Evolutionary conservation across 345 rosid species (phyloP), one percentile per base, ranked within the genome.

Genomic region (Odontarrhena argentea): DNA sequence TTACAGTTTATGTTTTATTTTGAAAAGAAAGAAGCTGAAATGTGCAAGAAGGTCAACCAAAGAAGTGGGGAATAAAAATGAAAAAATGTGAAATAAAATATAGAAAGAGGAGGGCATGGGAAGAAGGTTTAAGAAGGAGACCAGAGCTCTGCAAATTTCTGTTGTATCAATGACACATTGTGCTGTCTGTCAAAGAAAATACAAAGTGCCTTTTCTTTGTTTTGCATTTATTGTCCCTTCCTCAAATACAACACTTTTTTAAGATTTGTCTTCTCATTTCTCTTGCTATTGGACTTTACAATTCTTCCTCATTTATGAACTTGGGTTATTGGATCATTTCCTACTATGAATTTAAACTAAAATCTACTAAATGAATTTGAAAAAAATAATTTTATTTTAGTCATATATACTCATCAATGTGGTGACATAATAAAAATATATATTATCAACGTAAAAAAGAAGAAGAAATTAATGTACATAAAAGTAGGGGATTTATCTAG

Each of bases 111-210:
- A n/a, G 10, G 54, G 60, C 10, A 45, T 60, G 45, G 46, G 49
- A 50, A 34, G 51, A 8, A 37, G 4, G 4, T 5, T 2, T 30
- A 24, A 34, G 63, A 45, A 44, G 63, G 42, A 71, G 69, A 71
- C 68, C 63, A 62, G 63, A 63, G 49, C 56, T 28, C 69, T 71
- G 75, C 75, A 71, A 54, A 53, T 54, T 41, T 63, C 69, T 52
- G 74, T 34, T 70, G 60, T 62, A 70, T 70, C 63, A 45, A 70
- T 70, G 74, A 70, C 74, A 70, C 56, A 60, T 38, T 61, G 61
- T 53, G 67, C 51, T 70, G 74, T 70, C 74, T 60, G 67, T 42
- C 52, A 53, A 46, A 24, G 14, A 9, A 4, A 5, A 51, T 34
- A 51, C 8, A 43, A 38, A 28, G 36, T 69, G 46, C 67, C 49